Evolutionary conservation across 2,329 filamentous ascomycete species (phyloP), one percentile per base, ranked within the genome.

Genomic region (Beauveria bassiana): DNA sequence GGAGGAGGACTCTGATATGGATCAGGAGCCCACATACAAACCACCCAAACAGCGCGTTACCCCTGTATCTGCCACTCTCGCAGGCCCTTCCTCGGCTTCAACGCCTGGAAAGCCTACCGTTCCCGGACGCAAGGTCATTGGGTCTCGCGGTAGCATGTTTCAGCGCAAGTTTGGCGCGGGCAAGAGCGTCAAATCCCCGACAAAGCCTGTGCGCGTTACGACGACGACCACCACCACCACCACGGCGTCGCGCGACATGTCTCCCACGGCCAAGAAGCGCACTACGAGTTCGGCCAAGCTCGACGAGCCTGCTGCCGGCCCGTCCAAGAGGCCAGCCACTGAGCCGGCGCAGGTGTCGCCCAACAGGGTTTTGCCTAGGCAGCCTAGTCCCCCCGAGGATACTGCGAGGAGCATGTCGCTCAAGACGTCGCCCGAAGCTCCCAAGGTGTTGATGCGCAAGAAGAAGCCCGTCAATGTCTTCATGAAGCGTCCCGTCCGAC

Each of bases 301-400:
- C 14, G 59, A n/a, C n/a, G 50, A 49, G 14, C 20, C 16, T 10
- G 7, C 49, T 18, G 26, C 46, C 4, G 54, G 18, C 40, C 12
- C 22, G 22, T 22, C 80, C 64, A 80, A 84, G 65, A 67, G 76
- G 0, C 59, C 71, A 5, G 69, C 70, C 0, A 64, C 86, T 12
- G 80, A 82, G 42, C 56, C 65, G 12, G 65, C 68, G 18, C 70
- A 79, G 0, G 16, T 22, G 8, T 52, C 45, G 16, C 55, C 57
- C 50, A 28, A 38, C 22, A 26, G 46, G 24, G 5, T 9, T 20
- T 20, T 61, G 58, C 42, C 47, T n/a, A n/a, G 16, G 38, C 14
- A 52, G 7, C 16, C 9, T 7, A 60, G 49, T n/a, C 20, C 56
- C 7, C 7, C 28, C 5, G 28, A 24, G 28, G 56, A 50, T 1